Base-by-base conservation (phyloP, 345 rosid species). In the Reutealis trisperma region DNA sequence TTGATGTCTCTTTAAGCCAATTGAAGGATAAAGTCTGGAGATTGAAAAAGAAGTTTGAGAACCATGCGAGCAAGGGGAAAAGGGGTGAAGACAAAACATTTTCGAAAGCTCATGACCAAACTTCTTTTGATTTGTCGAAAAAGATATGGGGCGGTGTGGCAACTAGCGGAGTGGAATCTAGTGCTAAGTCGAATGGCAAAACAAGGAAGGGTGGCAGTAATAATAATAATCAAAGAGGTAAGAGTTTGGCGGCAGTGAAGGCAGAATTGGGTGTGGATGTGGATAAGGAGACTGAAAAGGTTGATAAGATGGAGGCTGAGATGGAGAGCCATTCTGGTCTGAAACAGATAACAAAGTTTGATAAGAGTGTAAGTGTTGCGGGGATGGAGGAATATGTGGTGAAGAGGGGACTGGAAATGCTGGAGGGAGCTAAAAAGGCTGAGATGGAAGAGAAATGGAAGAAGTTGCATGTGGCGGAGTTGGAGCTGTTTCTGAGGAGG, bases 1-100 rank as follows among this genome's bases (percentile, higher is more conserved):
- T 85, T 70, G 82, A 86, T 47, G 83, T 87, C 8, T 59, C 80
- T 2, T 80, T 68, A 25, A 25, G 19, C 21, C 90, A 89, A n/a
- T 58, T 89, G 59, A 76, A 79, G 24, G 87, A 87, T 2, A 89
- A 89, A 25, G 67, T 88, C 9, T 71, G 63, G 75, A 73, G 88
- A 57, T 70, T 87, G 79, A 88, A 73, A 84, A 88, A 79, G 66
- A 82, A 75, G 64, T 85, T 67, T 58, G 75, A 70, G 58, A 75
- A 79, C 47, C 66, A 82, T 55, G 69, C 61, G 21, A 44, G 41
- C 3, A 84, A 76, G 34, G 81, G 76, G 1, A 74, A 77, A 54
- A 70, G 55, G 37, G 84, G 83, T 5, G 77, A 81, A 41, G 80
- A 71, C 1, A 75, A 61, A 37, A 71, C 60, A 34, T 84, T 82